phyloP scores from a whole-genome alignment of 1,284 basidiomycete genomes.

The Trichosporon inkin region DNA sequence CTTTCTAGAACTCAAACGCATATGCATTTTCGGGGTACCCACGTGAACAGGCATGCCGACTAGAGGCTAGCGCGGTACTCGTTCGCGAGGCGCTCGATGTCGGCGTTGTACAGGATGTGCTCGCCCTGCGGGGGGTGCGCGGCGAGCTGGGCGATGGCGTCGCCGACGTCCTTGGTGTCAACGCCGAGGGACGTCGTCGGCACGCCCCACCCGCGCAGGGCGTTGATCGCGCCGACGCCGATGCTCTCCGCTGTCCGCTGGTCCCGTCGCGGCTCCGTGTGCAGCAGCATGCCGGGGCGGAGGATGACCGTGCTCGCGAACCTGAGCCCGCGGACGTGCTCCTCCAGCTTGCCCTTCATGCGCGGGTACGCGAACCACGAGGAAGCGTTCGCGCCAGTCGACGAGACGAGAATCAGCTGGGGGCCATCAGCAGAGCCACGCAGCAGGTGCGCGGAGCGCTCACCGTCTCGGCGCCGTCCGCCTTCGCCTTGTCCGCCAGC shows the following conservation, averaged over 20 bases:
- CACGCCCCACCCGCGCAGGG: slow-evolving; percentile 25
- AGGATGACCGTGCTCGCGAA: slow-evolving; percentile 42
- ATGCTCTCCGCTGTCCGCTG: slow-evolving; percentile 22
- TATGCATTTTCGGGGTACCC: background rate
- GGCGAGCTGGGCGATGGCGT: slow-evolving; percentile 40
- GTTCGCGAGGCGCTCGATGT: slow-evolving; percentile 33
- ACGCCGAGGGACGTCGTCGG: slow-evolving; percentile 23
- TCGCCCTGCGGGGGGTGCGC: slow-evolving; percentile 31
- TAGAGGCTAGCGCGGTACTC: slow-evolving; percentile 18
- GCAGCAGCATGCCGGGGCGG: slow-evolving; percentile 38
- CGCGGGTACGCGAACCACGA: slow-evolving; percentile 34
- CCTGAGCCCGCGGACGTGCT: slow-evolving; percentile 35
- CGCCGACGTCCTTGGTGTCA: slow-evolving; percentile 36
- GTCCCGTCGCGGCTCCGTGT: slow-evolving; percentile 22
- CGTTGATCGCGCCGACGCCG: slow-evolving; percentile 18
- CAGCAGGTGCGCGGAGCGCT: no score
- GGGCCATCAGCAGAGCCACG: no score
- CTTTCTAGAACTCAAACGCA: background rate
- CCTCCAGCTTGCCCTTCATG: slow-evolving; percentile 48
- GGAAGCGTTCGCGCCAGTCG: slow-evolving; percentile 24
- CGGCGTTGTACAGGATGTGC: slow-evolving; percentile 25
- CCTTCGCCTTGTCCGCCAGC: slow-evolving; percentile 39
- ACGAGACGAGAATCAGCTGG: slow-evolving; percentile 46
- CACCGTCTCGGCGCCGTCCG: slow-evolving; percentile 41
- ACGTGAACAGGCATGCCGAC: background rate